Evolutionary conservation across 2,329 filamentous ascomycete species (phyloP), one percentile per base, ranked within the genome.

Genomic region (Monosporascus ibericus): DNA sequence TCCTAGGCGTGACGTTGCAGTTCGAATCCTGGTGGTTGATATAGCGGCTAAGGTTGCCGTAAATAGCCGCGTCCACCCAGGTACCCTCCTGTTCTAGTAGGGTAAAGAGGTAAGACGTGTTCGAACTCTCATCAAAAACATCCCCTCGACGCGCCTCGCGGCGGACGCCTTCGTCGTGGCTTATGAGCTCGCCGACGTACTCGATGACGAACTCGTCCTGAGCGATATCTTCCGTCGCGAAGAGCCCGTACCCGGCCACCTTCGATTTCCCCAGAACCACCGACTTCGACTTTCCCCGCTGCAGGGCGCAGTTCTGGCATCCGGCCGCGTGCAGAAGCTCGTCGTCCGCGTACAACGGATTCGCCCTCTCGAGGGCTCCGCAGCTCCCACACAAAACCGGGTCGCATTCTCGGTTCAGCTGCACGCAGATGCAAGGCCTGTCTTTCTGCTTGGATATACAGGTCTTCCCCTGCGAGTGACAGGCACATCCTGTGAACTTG

Each of bases 31-130:
- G 85, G 61, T 92, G 88, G 67, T 95, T 94, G 67, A 94, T 90
- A 69, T 91, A 94, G 4, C 90, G 83, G 47, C 87, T 85, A 57
- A 92, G 84, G 65, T 92, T 94, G 48, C 89, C 89, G 58, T 87
- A 87, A 42, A 84, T 83, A 20, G 86, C 88, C 6, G 85, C 85
- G 64, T 94, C 90, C 18, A 94, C 79, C 81, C 80, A 84, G 38
- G 81, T 82, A 42, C 80, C 80, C 58, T 83, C 80, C 20, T 79
- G 72, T 53, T 84, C 80, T 17, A 84, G 68, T 2, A 84, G 69
- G 1, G 80, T 83, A 52, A 84, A 84, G 34, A 83, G 73, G 52
- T 84, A 90, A n/a, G 83, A 86, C 5, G 82, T 78, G 59, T 81
- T 80, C 22, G 80, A 79, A 52, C 80, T 76, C 57, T 84, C 80